Evolutionary conservation across 73 alveolate genomes (phyloP).

Genomic region (Tetrahymena elliotti): DNA sequence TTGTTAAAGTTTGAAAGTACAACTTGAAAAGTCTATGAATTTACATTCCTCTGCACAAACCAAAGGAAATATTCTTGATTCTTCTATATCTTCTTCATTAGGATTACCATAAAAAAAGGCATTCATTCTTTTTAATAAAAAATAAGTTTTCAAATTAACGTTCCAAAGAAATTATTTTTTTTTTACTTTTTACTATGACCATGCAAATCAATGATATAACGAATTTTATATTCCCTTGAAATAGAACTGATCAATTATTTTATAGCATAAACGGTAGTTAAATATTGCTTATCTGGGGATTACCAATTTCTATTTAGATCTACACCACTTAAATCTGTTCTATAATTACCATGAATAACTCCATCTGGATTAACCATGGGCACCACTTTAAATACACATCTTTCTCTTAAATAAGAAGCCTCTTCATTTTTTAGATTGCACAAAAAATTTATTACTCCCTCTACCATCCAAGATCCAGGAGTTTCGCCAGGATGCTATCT

Average conservation of each 20-base stretch:
- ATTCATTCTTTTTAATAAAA: not conserved
- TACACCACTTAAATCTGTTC: constrained; percentile 58
- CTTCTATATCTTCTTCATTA: not conserved
- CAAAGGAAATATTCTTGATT: not conserved
- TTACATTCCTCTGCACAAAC: not conserved
- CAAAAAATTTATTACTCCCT: constrained; percentile 57
- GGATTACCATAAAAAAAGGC: not conserved
- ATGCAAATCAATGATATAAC: not conserved
- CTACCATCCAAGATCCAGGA: constrained; percentile 59
- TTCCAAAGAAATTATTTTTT: too few relatives aligned
- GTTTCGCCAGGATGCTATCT: constrained; percentile 82
- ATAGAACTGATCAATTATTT: not conserved
- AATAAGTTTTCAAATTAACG: too few relatives aligned
- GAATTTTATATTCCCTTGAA: not conserved
- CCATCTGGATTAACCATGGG: constrained; percentile 72
- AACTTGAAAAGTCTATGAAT: not conserved
- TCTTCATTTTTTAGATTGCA: constrained; percentile 51
- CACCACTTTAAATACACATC: constrained; percentile 48
- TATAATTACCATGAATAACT: constrained; percentile 53
- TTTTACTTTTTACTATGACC: not conserved
- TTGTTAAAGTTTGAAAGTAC: not conserved
- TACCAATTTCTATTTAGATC: constrained; percentile 64
- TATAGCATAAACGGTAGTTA: not conserved
- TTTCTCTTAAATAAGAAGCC: constrained; percentile 59
- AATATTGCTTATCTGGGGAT: constrained; percentile 50